Percentiles rank a stretch among this genome's conserved stretches.
Conservation (phyloP, 2,329 filamentous ascomycete species). For the Colletotrichum somersetense region DNA sequence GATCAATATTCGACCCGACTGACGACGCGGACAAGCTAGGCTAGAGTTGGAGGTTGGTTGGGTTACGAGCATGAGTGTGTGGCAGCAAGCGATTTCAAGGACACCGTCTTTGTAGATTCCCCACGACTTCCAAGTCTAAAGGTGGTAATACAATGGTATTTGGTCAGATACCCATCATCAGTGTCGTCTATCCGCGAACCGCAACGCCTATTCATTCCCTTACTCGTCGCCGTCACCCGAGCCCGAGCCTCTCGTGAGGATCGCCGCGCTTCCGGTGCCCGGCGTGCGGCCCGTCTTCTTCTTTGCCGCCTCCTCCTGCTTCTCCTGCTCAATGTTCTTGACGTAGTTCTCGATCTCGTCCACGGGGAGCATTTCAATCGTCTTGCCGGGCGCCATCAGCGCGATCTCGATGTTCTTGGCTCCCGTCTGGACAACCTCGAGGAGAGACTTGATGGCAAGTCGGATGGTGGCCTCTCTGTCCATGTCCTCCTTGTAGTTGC, state of each 20-base stretch:
- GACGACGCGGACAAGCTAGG: constrained; percentile 82
- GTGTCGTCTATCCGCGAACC: constrained; percentile 40
- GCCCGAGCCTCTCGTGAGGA: constrained; percentile 74
- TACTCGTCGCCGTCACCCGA: constrained; percentile 51
- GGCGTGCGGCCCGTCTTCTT: constrained; percentile 88
- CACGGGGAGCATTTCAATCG: constrained; percentile 91
- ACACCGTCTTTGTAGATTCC: constrained; percentile 38
- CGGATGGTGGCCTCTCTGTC: constrained; percentile 96
- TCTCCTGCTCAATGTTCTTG: constrained; percentile 99
- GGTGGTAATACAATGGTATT: constrained; percentile 55
- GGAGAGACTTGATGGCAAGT: constrained; percentile 95
- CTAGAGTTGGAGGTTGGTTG: constrained; percentile 56
- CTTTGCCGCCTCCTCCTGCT: constrained; percentile 97
- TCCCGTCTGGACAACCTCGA: constrained; percentile 98
- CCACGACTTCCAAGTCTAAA: constrained; percentile 48
- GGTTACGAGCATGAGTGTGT: constrained; percentile 24
- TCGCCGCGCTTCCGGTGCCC: constrained; percentile 78
- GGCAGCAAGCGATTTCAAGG: constrained; percentile 39
- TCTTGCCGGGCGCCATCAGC: constrained; percentile 93
- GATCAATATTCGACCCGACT: constrained; percentile 81
- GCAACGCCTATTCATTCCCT: constrained; percentile 39
- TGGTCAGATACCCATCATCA: constrained; percentile 41
- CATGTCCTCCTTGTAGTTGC: constrained; percentile 99
- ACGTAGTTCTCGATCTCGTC: constrained; percentile 98
- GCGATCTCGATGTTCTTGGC: constrained; percentile 99